Conservation (phyloP, 208 protist genomes). For the Acanthamoeba sp. region DNA sequence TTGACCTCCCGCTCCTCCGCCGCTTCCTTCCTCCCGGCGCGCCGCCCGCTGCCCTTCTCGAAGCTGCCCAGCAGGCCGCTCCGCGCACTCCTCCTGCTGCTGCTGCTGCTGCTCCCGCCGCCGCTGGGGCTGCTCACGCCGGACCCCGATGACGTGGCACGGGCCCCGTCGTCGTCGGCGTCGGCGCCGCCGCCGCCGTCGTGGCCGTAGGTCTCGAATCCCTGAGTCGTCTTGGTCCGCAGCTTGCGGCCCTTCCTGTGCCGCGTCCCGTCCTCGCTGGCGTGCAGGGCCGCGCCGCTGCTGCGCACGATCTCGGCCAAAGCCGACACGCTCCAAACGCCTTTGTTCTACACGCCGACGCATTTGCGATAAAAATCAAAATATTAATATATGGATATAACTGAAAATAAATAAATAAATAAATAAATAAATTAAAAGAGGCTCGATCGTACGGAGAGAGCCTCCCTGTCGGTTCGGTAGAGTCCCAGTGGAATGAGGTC, state of each 20-base stretch:
- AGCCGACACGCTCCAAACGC: slow-evolving; percentile 3
- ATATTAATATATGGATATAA: too few relatives aligned
- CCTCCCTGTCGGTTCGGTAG: slow-evolving; percentile 34
- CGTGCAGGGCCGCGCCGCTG: neutral
- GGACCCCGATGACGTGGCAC: too few relatives aligned
- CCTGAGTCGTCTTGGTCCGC: neutral
- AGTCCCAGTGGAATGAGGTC: slow-evolving; percentile 53
- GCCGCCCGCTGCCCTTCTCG: neutral
- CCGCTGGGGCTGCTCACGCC: too few relatives aligned
- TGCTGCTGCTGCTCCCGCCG: too few relatives aligned
- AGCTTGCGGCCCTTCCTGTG: neutral
- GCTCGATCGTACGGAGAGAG: neutral
- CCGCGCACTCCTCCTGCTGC: neutral
- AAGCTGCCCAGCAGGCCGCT: neutral
- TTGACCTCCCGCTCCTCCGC: neutral
- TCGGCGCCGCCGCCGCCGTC: neutral
- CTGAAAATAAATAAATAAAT: too few relatives aligned
- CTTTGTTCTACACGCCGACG: neutral
- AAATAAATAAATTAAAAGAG: neutral
- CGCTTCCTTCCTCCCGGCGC: neutral
- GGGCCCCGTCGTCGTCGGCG: neutral
- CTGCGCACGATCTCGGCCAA: slow-evolving; percentile 16
- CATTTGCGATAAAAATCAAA: too few relatives aligned
- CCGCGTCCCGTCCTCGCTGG: neutral
- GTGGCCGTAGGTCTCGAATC: neutral